phyloP scores from a whole-genome alignment of 352 stramenopile species.

The Hyphochytrium catenoides region DNA sequence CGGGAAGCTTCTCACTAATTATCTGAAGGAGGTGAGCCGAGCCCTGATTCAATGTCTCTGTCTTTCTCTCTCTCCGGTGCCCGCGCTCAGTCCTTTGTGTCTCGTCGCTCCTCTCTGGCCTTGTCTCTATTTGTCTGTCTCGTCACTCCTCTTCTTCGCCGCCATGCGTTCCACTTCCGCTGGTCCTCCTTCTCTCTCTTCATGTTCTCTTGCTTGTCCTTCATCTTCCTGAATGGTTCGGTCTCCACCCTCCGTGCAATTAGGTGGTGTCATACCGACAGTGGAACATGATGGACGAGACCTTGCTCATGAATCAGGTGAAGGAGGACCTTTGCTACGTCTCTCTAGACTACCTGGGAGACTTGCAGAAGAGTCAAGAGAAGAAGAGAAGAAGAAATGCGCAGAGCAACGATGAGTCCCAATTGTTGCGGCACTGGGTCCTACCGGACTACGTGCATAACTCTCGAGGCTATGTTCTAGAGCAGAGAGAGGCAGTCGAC shows the following conservation, averaged over 20 bases:
- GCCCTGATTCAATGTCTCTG: too few species aligned
- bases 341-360: conserved; percentile 48
- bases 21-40: conserved; percentile 90
- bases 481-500: not conserved
- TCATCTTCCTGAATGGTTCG: too few species aligned
- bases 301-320: conserved; percentile 33
- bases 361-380: conserved; percentile 26
- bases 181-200: too few species aligned
- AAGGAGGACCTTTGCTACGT: conserved; percentile 73
- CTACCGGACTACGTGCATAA: conserved; percentile 49
- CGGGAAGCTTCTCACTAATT: conserved; percentile 87
- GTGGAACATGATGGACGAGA: conserved; percentile 85
- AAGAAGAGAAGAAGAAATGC: conserved; percentile 10
- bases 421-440: conserved; percentile 30
- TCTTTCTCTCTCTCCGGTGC: too few species aligned
- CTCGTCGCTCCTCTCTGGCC: too few species aligned
- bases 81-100: too few species aligned
- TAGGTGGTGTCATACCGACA: conserved; percentile 82
- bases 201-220: too few species aligned
- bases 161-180: too few species aligned
- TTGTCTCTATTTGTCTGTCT: too few species aligned
- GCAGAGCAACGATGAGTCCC: too few species aligned
- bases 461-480: conserved; percentile 19
- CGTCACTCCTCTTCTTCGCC: too few species aligned
- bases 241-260: too few species aligned